These are phyloP conservation scores for Boletus rubroflammeus DNA, from an alignment of 768 basidiomycete species.

Conservation along the genomic window DNA sequence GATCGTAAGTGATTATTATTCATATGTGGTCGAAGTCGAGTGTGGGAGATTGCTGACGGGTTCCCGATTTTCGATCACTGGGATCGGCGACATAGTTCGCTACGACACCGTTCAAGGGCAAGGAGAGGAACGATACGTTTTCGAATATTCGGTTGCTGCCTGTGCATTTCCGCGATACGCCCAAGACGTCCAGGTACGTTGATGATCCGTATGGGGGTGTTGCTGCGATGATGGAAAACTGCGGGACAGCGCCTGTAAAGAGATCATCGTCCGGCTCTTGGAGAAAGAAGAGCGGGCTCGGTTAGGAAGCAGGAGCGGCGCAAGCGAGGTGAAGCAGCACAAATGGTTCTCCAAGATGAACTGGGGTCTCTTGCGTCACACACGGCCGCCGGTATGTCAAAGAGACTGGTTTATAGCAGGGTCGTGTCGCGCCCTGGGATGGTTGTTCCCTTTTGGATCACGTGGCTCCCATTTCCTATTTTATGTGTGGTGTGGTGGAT, in stretches of 20 bases:
- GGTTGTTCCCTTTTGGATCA: background rate
- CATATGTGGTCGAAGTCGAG: slow-evolving; percentile 10
- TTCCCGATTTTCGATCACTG: slow-evolving; percentile 29
- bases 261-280: slow-evolving; percentile 79
- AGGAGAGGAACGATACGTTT: slow-evolving; percentile 93
- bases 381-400: slow-evolving; percentile 80
- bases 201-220: background rate
- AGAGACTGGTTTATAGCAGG: background rate
- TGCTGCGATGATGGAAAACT: slow-evolving; percentile 5
- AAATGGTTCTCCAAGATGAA: slow-evolving; percentile 97
- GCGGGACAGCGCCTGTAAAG: slow-evolving; percentile 72
- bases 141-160: slow-evolving; percentile 86
- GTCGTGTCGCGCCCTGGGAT: background rate
- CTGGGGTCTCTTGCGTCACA: slow-evolving; percentile 94
- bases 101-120: slow-evolving; percentile 98
- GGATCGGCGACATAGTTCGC: slow-evolving; percentile 64
- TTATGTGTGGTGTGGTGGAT: slow-evolving; percentile 17
- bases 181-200: slow-evolving; percentile 71
- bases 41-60: slow-evolving; percentile 33
- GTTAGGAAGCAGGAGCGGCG: slow-evolving; percentile 88
- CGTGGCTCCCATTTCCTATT: slow-evolving; percentile 11
- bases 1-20: slow-evolving; percentile 68
- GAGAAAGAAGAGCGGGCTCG: slow-evolving; percentile 90
- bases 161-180: slow-evolving; percentile 82
- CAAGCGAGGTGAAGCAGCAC: slow-evolving; percentile 98